Evolutionary conservation across 176 grass and related monocot genomes (phyloP).

Genomic region (Coix lacrymajobi): DNA sequence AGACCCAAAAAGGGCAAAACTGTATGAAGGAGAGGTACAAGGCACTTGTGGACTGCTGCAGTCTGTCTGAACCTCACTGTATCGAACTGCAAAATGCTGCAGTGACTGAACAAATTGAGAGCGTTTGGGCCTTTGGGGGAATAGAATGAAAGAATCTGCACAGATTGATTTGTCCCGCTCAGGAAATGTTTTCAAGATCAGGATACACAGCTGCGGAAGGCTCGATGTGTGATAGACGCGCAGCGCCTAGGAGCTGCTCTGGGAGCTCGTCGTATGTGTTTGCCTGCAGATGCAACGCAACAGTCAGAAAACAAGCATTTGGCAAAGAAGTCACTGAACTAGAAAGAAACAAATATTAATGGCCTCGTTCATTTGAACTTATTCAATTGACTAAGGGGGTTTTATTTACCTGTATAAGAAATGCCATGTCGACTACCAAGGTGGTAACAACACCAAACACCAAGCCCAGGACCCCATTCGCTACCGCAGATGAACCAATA

Average conservation of each 20-base stretch:
- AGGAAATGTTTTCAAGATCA: conserved; percentile 37
- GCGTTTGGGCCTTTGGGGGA: too few species aligned
- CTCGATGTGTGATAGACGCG: conserved; percentile 69
- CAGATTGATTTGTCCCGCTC: neutral
- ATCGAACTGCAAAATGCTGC: conserved; percentile 24
- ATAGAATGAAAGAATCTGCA: conserved; percentile 41
- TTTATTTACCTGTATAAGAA: conserved; percentile 86
- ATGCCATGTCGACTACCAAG: conserved; percentile 91
- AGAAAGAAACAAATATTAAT: neutral
- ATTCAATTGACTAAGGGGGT: neutral
- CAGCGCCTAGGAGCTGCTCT: conserved; percentile 75
- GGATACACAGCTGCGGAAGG: conserved; percentile 52
- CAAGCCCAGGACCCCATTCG: conserved; percentile 92
- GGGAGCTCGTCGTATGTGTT: conserved; percentile 81
- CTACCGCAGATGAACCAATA: conserved; percentile 92
- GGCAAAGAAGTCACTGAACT: neutral
- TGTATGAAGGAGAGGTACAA: neutral
- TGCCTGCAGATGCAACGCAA: conserved; percentile 41
- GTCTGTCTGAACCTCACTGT: neutral
- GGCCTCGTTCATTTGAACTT: too few species aligned
- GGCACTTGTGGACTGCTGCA: neutral
- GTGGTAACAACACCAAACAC: conserved; percentile 89
- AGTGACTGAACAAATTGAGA: neutral
- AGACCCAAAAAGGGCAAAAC: neutral
- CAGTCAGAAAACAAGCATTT: neutral